Evolutionary conservation across 2,329 filamentous ascomycete genomes (phyloP).

Genomic region (Stagonosporopsis vannaccii): DNA sequence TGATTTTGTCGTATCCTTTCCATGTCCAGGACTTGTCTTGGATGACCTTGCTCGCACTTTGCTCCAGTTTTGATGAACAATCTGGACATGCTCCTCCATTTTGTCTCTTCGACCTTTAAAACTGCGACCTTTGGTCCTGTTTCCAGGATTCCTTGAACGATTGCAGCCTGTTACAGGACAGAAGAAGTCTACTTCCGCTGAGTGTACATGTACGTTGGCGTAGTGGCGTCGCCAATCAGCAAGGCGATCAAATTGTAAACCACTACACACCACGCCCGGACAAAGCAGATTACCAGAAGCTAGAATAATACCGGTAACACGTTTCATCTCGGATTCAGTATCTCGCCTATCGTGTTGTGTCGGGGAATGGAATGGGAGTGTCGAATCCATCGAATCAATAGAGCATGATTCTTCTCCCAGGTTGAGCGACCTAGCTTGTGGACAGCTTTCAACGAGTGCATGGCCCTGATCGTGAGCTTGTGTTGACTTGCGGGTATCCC

Average conservation of each 20-base stretch:
- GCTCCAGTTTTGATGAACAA: conserved; percentile 20
- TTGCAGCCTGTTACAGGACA: conserved; percentile 29
- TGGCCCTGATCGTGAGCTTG: too few relatives aligned
- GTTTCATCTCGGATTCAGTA: too few relatives aligned
- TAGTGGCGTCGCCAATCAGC: conserved; percentile 43
- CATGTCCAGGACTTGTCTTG: too few relatives aligned
- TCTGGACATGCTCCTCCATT: conserved; percentile 35
- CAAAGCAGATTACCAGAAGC: conserved; percentile 35
- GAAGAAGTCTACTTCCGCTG: conserved; percentile 29
- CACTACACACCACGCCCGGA: conserved; percentile 21
- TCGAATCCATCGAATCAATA: too few relatives aligned
- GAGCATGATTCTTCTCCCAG: too few relatives aligned
- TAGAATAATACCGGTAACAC: conserved; percentile 36
- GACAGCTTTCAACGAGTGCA: too few relatives aligned
- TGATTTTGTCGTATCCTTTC: too few relatives aligned
- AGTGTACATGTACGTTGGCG: conserved; percentile 24
- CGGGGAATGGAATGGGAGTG: too few relatives aligned
- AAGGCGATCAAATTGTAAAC: conserved; percentile 34
- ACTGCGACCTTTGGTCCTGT: conserved; percentile 29
- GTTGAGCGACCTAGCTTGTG: too few relatives aligned
- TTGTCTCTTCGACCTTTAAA: conserved; percentile 43
- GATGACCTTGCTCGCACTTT: too few relatives aligned
- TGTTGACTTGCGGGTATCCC: too few relatives aligned
- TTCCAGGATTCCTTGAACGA: conserved; percentile 21
- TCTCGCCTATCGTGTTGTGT: too few relatives aligned